phyloP scores from a whole-genome alignment of 2,329 filamentous ascomycete species.

The Hymenoscyphus salicellus region DNA sequence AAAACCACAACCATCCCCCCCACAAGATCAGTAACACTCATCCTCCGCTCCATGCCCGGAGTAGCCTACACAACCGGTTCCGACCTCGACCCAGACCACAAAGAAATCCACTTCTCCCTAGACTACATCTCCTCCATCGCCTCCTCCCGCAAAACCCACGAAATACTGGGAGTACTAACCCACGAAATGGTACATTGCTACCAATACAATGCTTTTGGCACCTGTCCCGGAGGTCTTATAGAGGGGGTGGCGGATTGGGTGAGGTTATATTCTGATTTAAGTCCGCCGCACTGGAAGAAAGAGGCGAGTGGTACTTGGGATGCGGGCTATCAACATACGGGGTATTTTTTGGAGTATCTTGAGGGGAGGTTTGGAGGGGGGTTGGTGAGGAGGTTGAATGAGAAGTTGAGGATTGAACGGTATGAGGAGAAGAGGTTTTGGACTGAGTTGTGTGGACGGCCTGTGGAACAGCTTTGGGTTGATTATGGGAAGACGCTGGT shows the following conservation, averaged over 20 bases:
- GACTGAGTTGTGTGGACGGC: slow-evolving; percentile 63
- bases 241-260: slow-evolving; percentile 96
- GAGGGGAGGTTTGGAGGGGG: slow-evolving; percentile 63
- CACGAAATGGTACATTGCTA: slow-evolving; percentile 96
- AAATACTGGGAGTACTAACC: slow-evolving; percentile 79
- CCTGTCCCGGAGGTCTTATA: slow-evolving; percentile 71
- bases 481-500: slow-evolving; percentile 58
- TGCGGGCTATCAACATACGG: slow-evolving; percentile 84
- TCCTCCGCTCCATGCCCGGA: slow-evolving; percentile 75
- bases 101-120: slow-evolving; percentile 86
- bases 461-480: slow-evolving; percentile 68
- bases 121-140: slow-evolving; percentile 61
- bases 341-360: slow-evolving; percentile 84
- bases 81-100: slow-evolving; percentile 79
- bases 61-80: slow-evolving; percentile 85
- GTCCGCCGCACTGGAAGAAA: slow-evolving; percentile 79
- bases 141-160: slow-evolving; percentile 47
- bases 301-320: slow-evolving; percentile 66
- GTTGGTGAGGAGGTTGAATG: slow-evolving; percentile 63
- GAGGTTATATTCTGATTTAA: slow-evolving; percentile 67
- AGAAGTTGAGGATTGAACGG: slow-evolving; percentile 57
- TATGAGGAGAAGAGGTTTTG: slow-evolving; percentile 67
- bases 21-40: slow-evolving; percentile 82
- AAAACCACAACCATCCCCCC: slow-evolving; percentile 45
- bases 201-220: slow-evolving; percentile 67